These are phyloP conservation scores for Trichoderma koningiopsis DNA, from an alignment of 2,329 filamentous ascomycete genomes.

Conservation along the genomic window DNA sequence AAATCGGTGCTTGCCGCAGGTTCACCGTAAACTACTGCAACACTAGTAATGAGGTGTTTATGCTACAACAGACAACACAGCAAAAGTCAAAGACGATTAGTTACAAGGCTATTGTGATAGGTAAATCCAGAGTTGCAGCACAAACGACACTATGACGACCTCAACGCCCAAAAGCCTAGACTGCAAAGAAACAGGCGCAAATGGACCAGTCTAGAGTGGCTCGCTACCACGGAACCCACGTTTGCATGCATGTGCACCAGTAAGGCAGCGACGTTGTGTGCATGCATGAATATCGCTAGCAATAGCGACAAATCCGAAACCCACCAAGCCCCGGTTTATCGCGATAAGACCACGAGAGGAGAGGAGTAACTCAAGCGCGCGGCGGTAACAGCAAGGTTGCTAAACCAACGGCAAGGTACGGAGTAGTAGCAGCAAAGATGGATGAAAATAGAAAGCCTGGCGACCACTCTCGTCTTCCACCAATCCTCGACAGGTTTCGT, in stretches of 20 bases:
- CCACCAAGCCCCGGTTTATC: slow-evolving; percentile 1
- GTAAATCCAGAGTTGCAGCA: too few relatives aligned
- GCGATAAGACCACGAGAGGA: neutral
- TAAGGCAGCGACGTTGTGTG: slow-evolving; percentile 10
- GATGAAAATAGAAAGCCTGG: neutral
- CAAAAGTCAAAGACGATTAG: neutral
- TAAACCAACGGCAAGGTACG: too few relatives aligned
- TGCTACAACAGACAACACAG: neutral
- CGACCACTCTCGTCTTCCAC: neutral
- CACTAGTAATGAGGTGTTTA: neutral
- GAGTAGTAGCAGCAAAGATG: too few relatives aligned
- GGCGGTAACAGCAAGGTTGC: neutral
- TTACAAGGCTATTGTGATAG: neutral
- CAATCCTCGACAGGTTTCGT: neutral
- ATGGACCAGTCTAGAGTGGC: neutral
- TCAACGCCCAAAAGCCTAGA: neutral
- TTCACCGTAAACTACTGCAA: neutral
- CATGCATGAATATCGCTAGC: slow-evolving; percentile 6
- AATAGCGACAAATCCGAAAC: neutral
- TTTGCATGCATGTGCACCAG: slow-evolving; percentile 14
- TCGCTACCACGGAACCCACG: neutral
- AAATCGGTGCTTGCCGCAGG: neutral
- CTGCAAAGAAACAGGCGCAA: neutral
- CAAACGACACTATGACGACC: neutral
- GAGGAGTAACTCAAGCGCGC: neutral